Conservation (phyloP, 2,329 filamentous ascomycete genomes). For the Corinectria fuckeliana region DNA sequence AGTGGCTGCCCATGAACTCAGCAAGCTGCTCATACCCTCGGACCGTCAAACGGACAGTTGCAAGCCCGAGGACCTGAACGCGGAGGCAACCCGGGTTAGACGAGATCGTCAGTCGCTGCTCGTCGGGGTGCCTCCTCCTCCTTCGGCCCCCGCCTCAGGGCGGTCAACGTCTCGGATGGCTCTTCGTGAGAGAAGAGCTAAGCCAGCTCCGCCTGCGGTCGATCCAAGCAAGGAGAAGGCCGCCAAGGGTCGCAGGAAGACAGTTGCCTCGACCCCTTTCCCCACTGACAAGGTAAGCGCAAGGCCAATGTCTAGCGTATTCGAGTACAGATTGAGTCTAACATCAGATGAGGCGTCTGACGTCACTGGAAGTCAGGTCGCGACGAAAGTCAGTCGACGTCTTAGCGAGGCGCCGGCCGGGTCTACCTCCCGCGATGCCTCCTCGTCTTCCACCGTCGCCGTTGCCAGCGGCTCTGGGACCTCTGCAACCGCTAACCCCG, state of each 20-base stretch:
- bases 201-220: constrained; percentile 59
- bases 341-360: constrained; percentile 40
- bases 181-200: constrained; percentile 73
- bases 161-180: constrained; percentile 69
- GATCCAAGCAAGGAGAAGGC: constrained; percentile 45
- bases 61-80: constrained; percentile 78
- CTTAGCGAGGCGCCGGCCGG: constrained; percentile 56
- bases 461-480: constrained; percentile 14
- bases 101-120: constrained; percentile 68
- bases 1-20: constrained; percentile 81
- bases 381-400: constrained; percentile 51
- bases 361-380: constrained; percentile 34
- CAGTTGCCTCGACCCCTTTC: constrained; percentile 54
- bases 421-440: constrained; percentile 27
- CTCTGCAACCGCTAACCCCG: constrained; percentile 43
- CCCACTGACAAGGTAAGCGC: constrained; percentile 40
- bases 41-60: constrained; percentile 78
- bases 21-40: constrained; percentile 79
- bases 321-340: background rate
- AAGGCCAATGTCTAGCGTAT: background rate
- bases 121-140: constrained; percentile 36
- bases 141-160: constrained; percentile 41
- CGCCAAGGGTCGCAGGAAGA: constrained; percentile 62
- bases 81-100: constrained; percentile 67
- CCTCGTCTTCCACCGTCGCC: constrained; percentile 11